Evolutionary conservation across 495 filamentous ascomycete genomes (phyloP), one percentile per base, ranked within the genome.

Genomic region (Penicillium cinerascens): DNA sequence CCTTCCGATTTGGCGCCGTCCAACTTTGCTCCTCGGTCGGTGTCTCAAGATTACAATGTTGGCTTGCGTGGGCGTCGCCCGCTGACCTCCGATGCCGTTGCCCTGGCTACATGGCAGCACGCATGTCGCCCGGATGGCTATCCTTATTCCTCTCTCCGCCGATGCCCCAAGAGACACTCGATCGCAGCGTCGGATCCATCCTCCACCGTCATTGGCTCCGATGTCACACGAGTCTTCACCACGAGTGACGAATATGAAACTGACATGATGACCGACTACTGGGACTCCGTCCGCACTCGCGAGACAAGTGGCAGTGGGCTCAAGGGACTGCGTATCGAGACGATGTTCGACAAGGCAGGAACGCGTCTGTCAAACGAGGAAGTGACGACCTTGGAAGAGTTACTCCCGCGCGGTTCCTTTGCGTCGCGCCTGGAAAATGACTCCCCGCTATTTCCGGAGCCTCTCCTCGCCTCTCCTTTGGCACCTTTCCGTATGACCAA

Each of bases 211-310:
- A 82, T 88, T 33, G 88, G 89, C 29, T 96, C 92, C 17, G 92
- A 98, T 55, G 87, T 93, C 56, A 82, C 82, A 38, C 85, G 87
- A 47, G 85, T 84, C 16, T 85, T 89, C 51, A 78, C 78, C 10
- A 91, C 84, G 2, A 82, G 84, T 5, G 91, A 92, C 46, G 92
- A 95, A 55, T 89, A 95, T 47, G 91, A 95, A 49, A 84, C 82
- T 3, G 91, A 95, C 59, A 84, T 88, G 50, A 81, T 87, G 69
- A 96, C 88, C 58, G 93, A 97, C 58, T 92, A 91, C 42, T 97
- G 89, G 71, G 93, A 97, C 67, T 97, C 92, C 15, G 74, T 93
- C 54, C 85, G 91, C 50, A 96, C 92, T 8, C 81, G 86, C 44
- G 82, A 84, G 21, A 95, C 91, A 6, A 82, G 69, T 49, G 77